Evolutionary conservation across 306 rosid genomes (phyloP).

Genomic region (Vigna reflexopilosa): DNA sequence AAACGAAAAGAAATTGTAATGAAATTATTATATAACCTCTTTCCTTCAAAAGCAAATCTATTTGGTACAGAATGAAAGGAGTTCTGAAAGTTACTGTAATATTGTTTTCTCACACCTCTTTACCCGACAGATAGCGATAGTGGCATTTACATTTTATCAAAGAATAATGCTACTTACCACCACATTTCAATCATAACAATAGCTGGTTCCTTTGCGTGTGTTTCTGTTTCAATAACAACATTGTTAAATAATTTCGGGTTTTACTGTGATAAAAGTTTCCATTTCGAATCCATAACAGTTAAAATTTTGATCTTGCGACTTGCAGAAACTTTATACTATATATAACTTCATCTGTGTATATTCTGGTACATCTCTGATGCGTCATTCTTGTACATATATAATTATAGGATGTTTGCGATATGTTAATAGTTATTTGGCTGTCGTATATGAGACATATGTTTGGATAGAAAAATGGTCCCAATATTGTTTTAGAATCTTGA

Average conservation of each 20-base stretch:
- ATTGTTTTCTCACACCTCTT: neutral
- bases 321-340: neutral
- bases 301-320: neutral
- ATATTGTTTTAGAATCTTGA: constrained; percentile 17
- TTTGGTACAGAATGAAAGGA: neutral
- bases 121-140: neutral
- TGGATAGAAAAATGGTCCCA: constrained; percentile 12
- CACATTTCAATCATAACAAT: neutral
- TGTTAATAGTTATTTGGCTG: neutral
- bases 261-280: neutral
- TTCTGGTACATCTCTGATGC: neutral
- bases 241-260: neutral
- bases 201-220: constrained; percentile 5
- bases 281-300: neutral
- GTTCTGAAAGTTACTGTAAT: constrained; percentile 11
- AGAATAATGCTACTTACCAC: constrained; percentile 17
- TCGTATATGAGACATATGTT: neutral
- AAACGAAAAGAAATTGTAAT: neutral
- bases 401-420: neutral
- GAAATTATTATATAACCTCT: neutral
- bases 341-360: neutral
- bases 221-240: neutral
- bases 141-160: neutral
- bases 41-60: neutral
- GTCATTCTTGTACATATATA: neutral